A percentile compares a stretch with the other conserved stretches of the same genome.
Evolutionary conservation across 1,284 basidiomycete genomes (phyloP).

Genomic region (Trametes polyzona): DNA sequence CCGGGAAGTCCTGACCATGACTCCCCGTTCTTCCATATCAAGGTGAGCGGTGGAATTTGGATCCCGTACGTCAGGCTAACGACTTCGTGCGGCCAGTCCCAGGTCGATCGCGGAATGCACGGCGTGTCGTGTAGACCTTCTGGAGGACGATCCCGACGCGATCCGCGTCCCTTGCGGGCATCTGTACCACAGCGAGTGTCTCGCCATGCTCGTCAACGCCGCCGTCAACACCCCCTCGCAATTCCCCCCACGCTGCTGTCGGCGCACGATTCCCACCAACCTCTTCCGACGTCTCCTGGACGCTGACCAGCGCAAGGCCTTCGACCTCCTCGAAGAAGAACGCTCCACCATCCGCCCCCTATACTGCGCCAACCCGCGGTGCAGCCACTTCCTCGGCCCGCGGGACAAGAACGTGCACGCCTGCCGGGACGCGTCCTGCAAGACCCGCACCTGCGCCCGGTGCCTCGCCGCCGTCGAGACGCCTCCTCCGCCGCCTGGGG

Average conservation of each 20-base stretch:
- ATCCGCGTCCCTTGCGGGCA: slow-evolving; percentile 38
- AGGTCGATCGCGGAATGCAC: background rate
- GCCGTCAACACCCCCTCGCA: slow-evolving; percentile 25
- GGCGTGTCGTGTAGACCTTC: background rate
- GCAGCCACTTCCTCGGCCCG: slow-evolving; percentile 41
- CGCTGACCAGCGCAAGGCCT: slow-evolving; percentile 22
- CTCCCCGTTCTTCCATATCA: too few species aligned
- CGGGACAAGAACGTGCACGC: slow-evolving; percentile 18
- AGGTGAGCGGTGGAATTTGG: too few species aligned
- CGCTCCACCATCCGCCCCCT: slow-evolving; percentile 38
- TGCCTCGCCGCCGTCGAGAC: slow-evolving; percentile 27
- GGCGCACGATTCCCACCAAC: slow-evolving; percentile 31
- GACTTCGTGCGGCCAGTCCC: too few species aligned
- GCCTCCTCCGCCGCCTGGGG: too few species aligned
- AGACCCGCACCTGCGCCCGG: slow-evolving; percentile 30
- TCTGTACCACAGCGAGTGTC: slow-evolving; percentile 38
- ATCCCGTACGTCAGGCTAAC: too few species aligned
- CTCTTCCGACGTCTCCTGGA: slow-evolving; percentile 33
- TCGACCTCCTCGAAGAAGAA: slow-evolving; percentile 27
- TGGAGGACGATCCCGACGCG: slow-evolving; percentile 10
- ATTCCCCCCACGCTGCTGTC: slow-evolving; percentile 41
- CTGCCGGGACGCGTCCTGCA: slow-evolving; percentile 25
- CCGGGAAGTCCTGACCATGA: too few species aligned
- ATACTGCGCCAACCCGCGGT: slow-evolving; percentile 40
- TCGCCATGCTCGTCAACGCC: slow-evolving; percentile 35